A percentile compares a stretch with the other conserved stretches of the same genome.
phyloP scores from a whole-genome alignment of 306 rosid genomes.

The Styphnolobium japonicum region DNA sequence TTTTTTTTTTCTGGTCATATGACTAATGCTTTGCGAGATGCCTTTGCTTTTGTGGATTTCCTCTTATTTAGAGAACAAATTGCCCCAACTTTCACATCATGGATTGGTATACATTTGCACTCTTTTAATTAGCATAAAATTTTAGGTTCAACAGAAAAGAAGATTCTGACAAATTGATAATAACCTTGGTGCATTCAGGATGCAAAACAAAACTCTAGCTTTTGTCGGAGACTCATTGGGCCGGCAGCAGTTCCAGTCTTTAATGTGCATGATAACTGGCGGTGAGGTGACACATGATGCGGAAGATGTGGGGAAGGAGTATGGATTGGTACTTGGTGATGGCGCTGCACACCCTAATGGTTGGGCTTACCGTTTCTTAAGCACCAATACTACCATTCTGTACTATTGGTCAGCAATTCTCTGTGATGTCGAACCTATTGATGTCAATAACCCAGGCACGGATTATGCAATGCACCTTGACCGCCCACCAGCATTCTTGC shows the following conservation, averaged over 20 bases:
- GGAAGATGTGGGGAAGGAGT: slow-evolving; percentile 52
- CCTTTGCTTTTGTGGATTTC: background rate
- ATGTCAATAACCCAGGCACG: slow-evolving; percentile 34
- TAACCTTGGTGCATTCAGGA: slow-evolving; percentile 45
- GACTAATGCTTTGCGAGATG: background rate
- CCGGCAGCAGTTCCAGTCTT: slow-evolving; percentile 77
- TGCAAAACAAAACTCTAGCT: slow-evolving; percentile 74
- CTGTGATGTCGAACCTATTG: slow-evolving; percentile 53
- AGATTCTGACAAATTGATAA: background rate
- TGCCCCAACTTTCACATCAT: background rate
- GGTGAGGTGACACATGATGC: slow-evolving; percentile 51
- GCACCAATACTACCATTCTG: slow-evolving; percentile 62
- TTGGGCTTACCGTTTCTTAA: slow-evolving; percentile 58
- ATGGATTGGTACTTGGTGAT: slow-evolving; percentile 39
- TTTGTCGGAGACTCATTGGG: slow-evolving; percentile 85
- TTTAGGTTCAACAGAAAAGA: background rate
- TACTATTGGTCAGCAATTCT: slow-evolving; percentile 75
- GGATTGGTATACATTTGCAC: background rate
- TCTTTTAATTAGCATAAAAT: background rate
- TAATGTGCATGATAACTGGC: slow-evolving; percentile 80
- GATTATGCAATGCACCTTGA: slow-evolving; percentile 78
- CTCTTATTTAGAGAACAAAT: background rate
- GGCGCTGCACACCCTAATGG: slow-evolving; percentile 53
- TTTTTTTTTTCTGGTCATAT: background rate
- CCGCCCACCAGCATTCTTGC: slow-evolving; percentile 60